A percentile compares a stretch with the other conserved stretches of the same genome.
Evolutionary conservation across 805 yeast species (phyloP).

Genomic region (Wickerhamiella sergipiensis): DNA sequence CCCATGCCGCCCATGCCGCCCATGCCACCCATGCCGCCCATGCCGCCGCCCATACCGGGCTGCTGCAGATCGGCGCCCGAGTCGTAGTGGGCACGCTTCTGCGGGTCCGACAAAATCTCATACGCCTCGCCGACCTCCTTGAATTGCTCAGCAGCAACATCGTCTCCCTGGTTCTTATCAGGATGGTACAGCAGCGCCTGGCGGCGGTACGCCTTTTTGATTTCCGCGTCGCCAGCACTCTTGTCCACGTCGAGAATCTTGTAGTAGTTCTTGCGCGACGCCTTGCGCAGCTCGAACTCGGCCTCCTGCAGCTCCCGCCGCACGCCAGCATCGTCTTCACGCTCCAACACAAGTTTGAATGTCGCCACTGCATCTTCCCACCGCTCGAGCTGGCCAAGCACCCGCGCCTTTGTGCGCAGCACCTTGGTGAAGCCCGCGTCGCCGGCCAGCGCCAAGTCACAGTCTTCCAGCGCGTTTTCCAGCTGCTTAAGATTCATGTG

Average conservation of each 20-base stretch:
- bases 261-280: constrained; percentile 40
- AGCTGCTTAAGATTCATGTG: constrained; percentile 64
- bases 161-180: constrained; percentile 50
- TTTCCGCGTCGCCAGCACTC: constrained; percentile 38
- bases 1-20: constrained; percentile 47
- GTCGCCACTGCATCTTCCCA: constrained; percentile 29
- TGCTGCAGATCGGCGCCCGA: constrained; percentile 60
- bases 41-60: constrained; percentile 34
- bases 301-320: constrained; percentile 28
- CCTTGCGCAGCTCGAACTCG: constrained; percentile 30
- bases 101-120: constrained; percentile 70
- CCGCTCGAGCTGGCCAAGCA: constrained; percentile 26
- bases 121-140: constrained; percentile 81
- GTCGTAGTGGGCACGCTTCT: constrained; percentile 82
- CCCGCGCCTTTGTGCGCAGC: constrained; percentile 28
- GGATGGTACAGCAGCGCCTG: constrained; percentile 67
- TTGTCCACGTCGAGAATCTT: constrained; percentile 41
- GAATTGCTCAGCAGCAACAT: constrained; percentile 86
- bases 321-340: constrained; percentile 24
- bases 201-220: constrained; percentile 64
- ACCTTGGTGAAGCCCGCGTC: constrained; percentile 64
- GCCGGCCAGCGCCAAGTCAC: constrained; percentile 50
- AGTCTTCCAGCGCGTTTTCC: constrained; percentile 67
- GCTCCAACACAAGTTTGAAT: constrained; percentile 26
- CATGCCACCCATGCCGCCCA: constrained; percentile 50